Evolutionary conservation across 2,329 filamentous ascomycete genomes (phyloP), one percentile per base, ranked within the genome.

Genomic region (Fusarium anthophilum): DNA sequence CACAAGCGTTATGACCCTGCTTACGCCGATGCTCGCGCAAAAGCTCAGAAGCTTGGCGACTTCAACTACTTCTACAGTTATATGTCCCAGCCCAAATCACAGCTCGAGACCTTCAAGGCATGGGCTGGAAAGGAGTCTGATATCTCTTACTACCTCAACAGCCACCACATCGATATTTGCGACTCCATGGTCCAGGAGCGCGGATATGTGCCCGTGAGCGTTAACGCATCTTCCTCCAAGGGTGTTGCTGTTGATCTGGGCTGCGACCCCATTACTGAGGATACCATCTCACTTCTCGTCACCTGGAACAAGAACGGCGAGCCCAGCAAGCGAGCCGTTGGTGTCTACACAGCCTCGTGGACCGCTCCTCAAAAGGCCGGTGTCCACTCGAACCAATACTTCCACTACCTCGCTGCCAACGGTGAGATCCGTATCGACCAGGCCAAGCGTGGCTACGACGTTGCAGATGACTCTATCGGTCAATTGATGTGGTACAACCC

Each of bases 31-130:
- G 96, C 96, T 20, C 90, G 92, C 56, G 92, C 92, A 84, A 91
- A 92, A 77, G 94, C 94, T 20, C 85, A 90, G 80, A 91, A 87
- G 60, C 87, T 98, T 13, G 95, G 95, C 74, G 94, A 98, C 84
- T 98, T 98, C 90, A 98, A 97, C 87, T 98, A 98, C 88, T 98
- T 97, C 82, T 98, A 98, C 88, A 93, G 90, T 78, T 98, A 98
- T 89, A 97, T 98, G 95, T 94, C 91, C 56, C 95, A 98, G 87
- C 93, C 92, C 69, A 97, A 97, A 85, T 94, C 89, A 57, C 95
- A 97, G 85, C 89, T 98, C 54, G 93, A 97, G 87, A 98, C 95
- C 2, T 98, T 98, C 91, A 95, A 94, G 84, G 93, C 94, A 7
- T 98, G 95, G 95, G 95, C 95, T 1, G 95, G 95, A 73, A 91